Percentiles rank a stretch among this genome's conserved stretches.
Conservation (phyloP, 768 basidiomycete species). For the Asterophora lycoperdoides region DNA sequence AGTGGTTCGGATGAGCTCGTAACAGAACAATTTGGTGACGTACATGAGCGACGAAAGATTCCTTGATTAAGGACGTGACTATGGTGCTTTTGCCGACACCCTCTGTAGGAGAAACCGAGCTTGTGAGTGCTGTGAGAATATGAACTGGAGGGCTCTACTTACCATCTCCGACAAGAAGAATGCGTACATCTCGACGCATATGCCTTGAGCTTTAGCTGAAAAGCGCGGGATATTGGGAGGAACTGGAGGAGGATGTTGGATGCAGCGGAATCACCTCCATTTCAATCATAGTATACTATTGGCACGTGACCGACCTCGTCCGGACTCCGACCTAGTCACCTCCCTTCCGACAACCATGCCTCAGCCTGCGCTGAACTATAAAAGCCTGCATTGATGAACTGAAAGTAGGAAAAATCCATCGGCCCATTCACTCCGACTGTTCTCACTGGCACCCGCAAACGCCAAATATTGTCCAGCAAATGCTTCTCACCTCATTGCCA, state of each 20-base stretch:
- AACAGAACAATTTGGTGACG: slow-evolving; percentile 11
- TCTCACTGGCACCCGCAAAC: not conserved
- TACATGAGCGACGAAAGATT: slow-evolving; percentile 88
- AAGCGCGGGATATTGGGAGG: slow-evolving; percentile 6
- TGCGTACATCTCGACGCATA: slow-evolving; percentile 92
- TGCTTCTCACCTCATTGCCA: slow-evolving; percentile 38
- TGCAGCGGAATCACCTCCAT: not conserved
- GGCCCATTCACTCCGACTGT: not conserved
- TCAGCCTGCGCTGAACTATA: not conserved
- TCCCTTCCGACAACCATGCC: not conserved
- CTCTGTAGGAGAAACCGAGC: slow-evolving; percentile 45
- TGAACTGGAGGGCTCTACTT: slow-evolving; percentile 22
- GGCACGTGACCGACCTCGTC: slow-evolving; percentile 19
- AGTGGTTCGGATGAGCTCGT: slow-evolving; percentile 5
- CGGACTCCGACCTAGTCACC: too few species aligned
- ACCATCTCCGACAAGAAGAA: slow-evolving; percentile 94
- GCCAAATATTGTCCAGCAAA: slow-evolving; percentile 3
- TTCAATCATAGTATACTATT: slow-evolving; percentile 5
- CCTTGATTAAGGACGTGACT: slow-evolving; percentile 95
- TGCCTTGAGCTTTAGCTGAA: slow-evolving; percentile 15
- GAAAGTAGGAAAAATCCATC: not conserved
- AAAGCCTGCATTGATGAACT: not conserved
- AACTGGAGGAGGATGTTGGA: slow-evolving; percentile 5
- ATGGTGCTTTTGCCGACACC: slow-evolving; percentile 98
- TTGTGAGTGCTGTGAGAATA: slow-evolving; percentile 11